Evolutionary conservation across 2,329 filamentous ascomycete genomes (phyloP), one percentile per base, ranked within the genome.

Genomic region (Spiromastix sp.): DNA sequence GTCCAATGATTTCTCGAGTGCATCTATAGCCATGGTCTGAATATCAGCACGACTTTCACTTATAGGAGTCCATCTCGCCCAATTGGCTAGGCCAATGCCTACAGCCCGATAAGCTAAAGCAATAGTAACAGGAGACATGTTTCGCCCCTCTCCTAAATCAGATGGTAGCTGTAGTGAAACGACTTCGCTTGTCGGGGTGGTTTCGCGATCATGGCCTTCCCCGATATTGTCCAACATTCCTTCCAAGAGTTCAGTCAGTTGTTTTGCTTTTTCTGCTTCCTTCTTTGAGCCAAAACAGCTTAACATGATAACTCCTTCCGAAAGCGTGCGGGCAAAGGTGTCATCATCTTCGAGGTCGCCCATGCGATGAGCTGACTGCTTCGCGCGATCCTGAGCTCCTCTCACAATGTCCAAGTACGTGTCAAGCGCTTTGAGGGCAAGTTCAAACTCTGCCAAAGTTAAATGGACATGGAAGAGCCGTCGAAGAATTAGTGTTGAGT

Each of bases 401-500:
- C 79, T 81, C 37, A 94, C 75, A 44, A 98, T 83, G 36, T 93
- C 84, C 24, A 93, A 67, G 56, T 96, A 98, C 1, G 87, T 87
- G 55, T 93, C 82, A 43, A 95, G 84, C 1, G 91, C 84, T 52
- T 86, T 86, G 56, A 93, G 79, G 1, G 87, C 87, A 32, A 96
- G 66, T 37, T 94, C 85, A 46, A 95, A 96, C 48, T 98, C 89
- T 6, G 86, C 85, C 12, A 95, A 68, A 2, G 85, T 75, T 12
- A 89, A 69, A 56, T 98, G 91, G 2, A 94, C 81, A 8, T 77
- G 80, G 54, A 96, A 96, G 0, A 98, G 69, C 49, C 87, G 76
- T 39, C 89, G 74, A 19, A 98, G 65, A 42, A 96, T 83, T 7
- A 85, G 68, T 1, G 89, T 93, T 1, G 91, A 98, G 59, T 98